phyloP scores from a whole-genome alignment of 2,329 filamentous ascomycete genomes.

The Dothideomycetes sp. region DNA sequence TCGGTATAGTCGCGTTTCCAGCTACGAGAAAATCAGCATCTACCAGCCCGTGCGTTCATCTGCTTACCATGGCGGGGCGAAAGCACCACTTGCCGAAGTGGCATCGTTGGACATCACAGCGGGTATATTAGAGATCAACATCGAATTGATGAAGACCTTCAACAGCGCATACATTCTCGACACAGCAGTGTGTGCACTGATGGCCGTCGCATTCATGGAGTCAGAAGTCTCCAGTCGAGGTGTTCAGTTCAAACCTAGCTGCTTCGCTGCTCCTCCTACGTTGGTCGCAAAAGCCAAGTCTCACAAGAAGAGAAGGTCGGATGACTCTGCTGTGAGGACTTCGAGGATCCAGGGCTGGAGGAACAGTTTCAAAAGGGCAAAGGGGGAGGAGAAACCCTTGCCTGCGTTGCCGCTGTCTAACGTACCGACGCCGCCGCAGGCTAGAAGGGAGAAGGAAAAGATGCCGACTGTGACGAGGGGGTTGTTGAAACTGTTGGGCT shows the following conservation, averaged over 20 bases:
- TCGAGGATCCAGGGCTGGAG: slow-evolving; percentile 2
- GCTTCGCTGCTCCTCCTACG: slow-evolving; percentile 6
- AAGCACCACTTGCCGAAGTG: slow-evolving; percentile 5
- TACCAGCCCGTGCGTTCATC: background rate
- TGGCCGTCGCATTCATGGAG: slow-evolving; percentile 36
- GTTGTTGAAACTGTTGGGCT: slow-evolving; percentile 27
- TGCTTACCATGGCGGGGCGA: slow-evolving; percentile 7
- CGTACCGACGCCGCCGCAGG: slow-evolving; percentile 2
- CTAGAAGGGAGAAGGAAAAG: slow-evolving; percentile 13
- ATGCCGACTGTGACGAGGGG: slow-evolving; percentile 27
- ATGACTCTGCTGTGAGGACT: background rate
- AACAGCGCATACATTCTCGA: slow-evolving; percentile 36
- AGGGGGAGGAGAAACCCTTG: slow-evolving; percentile 10
- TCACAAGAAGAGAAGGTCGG: slow-evolving; percentile 12
- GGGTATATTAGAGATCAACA: slow-evolving; percentile 30
- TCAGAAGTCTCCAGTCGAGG: slow-evolving; percentile 19
- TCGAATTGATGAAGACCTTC: slow-evolving; percentile 30
- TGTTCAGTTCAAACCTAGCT: slow-evolving; percentile 6
- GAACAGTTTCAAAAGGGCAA: slow-evolving; percentile 2
- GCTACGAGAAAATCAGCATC: background rate
- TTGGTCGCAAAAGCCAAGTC: background rate
- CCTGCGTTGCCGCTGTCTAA: background rate
- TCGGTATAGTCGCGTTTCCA: background rate
- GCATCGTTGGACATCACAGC: slow-evolving; percentile 30
- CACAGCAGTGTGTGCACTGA: slow-evolving; percentile 29